Evolutionary conservation across 2,329 filamentous ascomycete species (phyloP), one percentile per base, ranked within the genome.

Genomic region (Diaporthe helianthi): DNA sequence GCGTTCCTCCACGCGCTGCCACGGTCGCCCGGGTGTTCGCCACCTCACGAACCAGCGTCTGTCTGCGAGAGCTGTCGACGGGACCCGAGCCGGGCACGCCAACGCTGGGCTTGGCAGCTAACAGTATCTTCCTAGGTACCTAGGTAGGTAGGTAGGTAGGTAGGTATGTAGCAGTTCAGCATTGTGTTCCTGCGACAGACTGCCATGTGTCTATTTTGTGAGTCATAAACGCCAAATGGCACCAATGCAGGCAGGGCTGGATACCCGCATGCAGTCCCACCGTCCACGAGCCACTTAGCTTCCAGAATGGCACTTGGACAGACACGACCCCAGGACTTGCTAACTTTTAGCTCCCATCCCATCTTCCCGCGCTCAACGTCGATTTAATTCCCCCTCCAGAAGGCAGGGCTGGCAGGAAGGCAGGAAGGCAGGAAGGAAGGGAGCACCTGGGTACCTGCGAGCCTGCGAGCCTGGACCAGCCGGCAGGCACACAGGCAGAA

Each of bases 211-310:
- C 55, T 46, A 19, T 31, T 22, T 49, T 41, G 65, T 71, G 69
- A 71, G 46, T 71, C 69, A 71, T 55, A 53, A 36, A 65, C 67
- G 66, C 69, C 66, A 68, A 68, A 71, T 58, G 68, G 60, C 65
- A 68, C 52, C 44, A 69, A 41, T 51, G 51, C 60, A 65, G 47
- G 51, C 60, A 65, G 47, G 65, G 58, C 61, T 54, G 58, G 58
- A 19, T 49, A 44, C 66, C 66, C 54, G 61, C 66, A 69, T 61
- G 58, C 52, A 65, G 60, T 68, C 46, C 69, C 69, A 71, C 66
- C 60, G 17, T 15, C n/a, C 10, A 4, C 52, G 17, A 60, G 60
- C 69, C 69, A 71, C 36, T 71, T 66, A 71, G 36, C 47, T 26
- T 54, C 61, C 52, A 60, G 60, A 22, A 69, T 22, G 6, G 26